Base-by-base conservation (phyloP, 176 grass and related monocot genomes). In the Carex kokanica region DNA sequence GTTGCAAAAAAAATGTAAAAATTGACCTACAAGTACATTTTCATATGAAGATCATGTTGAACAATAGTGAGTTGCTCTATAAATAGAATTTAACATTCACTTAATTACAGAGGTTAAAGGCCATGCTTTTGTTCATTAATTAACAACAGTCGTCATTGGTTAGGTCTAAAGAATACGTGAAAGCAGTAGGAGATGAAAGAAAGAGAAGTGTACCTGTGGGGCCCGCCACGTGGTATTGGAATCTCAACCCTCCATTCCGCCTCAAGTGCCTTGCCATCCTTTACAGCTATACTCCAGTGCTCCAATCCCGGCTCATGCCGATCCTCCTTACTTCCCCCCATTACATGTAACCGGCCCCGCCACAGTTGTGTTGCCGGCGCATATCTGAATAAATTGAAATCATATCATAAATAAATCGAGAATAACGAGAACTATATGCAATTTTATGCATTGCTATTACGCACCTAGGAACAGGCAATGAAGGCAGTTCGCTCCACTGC, bases 301-400 rank as follows among this genome's bases (percentile, higher is more conserved):
- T 94, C 92, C 82, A 94, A 81, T 70, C 90, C 90, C 59, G 92
- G 92, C 65, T 92, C 92, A 88, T 97, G 86, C 4, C 87, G 95
- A 47, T 94, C 90, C 83, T 94, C 92, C 90, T 94, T 97, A 51
- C 92, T 87, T 59, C 92, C 95, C 70, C 95, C 92, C 90, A 97
- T 97, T 55, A 97, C 95, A 91, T 97, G 92, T 47, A 98, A 85
- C 41, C 90, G 75, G 23, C 87, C 95, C 72, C 79, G 86, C 92
- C 92, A 94, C 84, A 98, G 84, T 85, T 98, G 92, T 78, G 92
- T 98, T 72, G 95, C 92, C 17, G 95, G 92, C 77, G 95, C 95
- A 87, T 94, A 94, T 87, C 92, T 98, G 52, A 86, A 83, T 57
- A 38, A 10, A 40, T 68, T 29, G 40, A 52, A 81, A 81, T 49